Percentiles rank a stretch among this genome's conserved stretches.
Conservation (phyloP, 257 asterid species). For the Primulina huaijiensis region DNA sequence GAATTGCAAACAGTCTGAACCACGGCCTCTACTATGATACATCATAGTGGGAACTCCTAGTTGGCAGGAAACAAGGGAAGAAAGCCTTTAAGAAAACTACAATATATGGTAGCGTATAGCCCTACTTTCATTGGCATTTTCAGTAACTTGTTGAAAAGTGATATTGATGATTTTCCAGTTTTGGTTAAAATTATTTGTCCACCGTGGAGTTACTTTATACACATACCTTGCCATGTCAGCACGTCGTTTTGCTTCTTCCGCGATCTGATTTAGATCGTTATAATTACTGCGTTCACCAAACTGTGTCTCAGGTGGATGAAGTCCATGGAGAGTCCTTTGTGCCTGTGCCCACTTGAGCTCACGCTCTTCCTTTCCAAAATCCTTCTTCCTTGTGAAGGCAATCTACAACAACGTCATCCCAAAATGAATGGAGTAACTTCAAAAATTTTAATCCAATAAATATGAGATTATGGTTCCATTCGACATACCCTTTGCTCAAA, state of each 20-base stretch:
- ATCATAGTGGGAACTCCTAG: too few species aligned
- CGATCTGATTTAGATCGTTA: conserved; percentile 11
- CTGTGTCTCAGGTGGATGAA: conserved; percentile 22
- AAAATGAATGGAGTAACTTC: conserved; percentile 1
- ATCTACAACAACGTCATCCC: conserved; percentile 4
- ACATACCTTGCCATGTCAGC: conserved; percentile 24
- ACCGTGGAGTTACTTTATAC: background rate
- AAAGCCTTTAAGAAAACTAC: too few species aligned
- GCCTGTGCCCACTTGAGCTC: conserved; percentile 31
- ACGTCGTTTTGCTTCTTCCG: conserved; percentile 24
- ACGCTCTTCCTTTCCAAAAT: conserved; percentile 28
- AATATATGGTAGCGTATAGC: background rate
- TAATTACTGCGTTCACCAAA: conserved; percentile 20
- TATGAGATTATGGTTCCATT: background rate
- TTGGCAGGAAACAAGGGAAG: too few species aligned
- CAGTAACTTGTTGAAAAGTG: background rate
- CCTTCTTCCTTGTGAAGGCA: conserved; percentile 31
- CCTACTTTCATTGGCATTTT: background rate
- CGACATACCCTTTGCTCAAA: conserved; percentile 23
- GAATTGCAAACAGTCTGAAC: too few species aligned
- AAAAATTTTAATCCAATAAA: background rate
- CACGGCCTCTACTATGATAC: too few species aligned
- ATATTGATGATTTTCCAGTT: background rate
- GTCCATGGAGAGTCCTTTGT: conserved; percentile 31
- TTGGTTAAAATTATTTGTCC: background rate